These are phyloP conservation scores for Crucihimalaya himalaica DNA, from an alignment of 345 rosid species.

Conservation along the genomic window DNA sequence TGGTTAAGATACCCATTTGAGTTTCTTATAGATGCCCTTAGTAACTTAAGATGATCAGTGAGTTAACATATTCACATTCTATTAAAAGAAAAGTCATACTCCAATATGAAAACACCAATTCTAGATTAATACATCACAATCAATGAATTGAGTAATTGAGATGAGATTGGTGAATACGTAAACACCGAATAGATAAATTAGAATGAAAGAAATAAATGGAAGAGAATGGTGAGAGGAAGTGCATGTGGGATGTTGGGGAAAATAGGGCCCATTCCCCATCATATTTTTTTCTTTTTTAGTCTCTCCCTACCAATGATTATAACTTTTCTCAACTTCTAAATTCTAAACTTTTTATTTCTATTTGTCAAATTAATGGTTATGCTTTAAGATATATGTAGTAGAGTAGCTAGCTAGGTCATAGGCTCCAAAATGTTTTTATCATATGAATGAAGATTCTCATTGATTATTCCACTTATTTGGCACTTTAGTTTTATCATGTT, in stretches of 20 bases:
- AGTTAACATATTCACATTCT: slow-evolving; percentile 7
- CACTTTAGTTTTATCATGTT: slow-evolving; percentile 33
- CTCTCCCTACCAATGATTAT: slow-evolving; percentile 42
- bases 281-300: slow-evolving; percentile 8
- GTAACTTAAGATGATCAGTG: background rate
- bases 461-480: slow-evolving; percentile 34
- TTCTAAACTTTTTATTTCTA: background rate
- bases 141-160: background rate
- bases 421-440: slow-evolving; percentile 24
- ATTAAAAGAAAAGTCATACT: background rate
- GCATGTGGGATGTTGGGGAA: slow-evolving; percentile 41
- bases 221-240: slow-evolving; percentile 16
- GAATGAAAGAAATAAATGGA: slow-evolving; percentile 18
- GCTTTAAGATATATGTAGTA: background rate
- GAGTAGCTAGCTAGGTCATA: slow-evolving; percentile 27
- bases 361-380: slow-evolving; percentile 18
- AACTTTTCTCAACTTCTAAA: slow-evolving; percentile 25
- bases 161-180: background rate
- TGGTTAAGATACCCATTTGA: too few species aligned
- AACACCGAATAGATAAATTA: slow-evolving; percentile 3
- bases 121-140: background rate
- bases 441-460: slow-evolving; percentile 28
- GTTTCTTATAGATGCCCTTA: too few species aligned
- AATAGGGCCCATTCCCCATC: slow-evolving; percentile 21
- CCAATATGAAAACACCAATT: background rate